Conservation (phyloP, 805 yeast genomes). For the Clavispora santaluciae region DNA sequence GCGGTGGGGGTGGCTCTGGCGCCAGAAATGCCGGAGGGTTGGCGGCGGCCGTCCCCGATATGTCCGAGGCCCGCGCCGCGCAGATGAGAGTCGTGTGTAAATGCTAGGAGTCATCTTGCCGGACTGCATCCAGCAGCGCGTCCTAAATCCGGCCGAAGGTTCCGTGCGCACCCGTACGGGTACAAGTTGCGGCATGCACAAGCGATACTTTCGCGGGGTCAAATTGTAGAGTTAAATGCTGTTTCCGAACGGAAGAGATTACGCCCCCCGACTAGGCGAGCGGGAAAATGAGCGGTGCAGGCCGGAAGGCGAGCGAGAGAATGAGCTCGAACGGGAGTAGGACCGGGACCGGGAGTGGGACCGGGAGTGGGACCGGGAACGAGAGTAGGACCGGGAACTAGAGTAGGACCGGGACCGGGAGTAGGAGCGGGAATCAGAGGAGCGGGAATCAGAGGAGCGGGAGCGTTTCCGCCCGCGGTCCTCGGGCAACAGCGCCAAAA, state of each 20-base stretch:
- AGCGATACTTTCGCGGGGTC: too few species aligned
- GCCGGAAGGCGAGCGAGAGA: background rate
- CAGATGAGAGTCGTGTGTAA: background rate
- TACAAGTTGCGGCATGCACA: too few species aligned
- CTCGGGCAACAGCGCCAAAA: constrained; percentile 31
- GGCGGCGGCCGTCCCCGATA: too few species aligned
- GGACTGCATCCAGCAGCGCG: too few species aligned
- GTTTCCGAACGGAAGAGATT: too few species aligned
- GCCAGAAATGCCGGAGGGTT: too few species aligned
- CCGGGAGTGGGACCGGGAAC: constrained; percentile 3
- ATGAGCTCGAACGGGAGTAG: constrained; percentile 1
- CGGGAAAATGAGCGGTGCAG: background rate
- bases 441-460: constrained; percentile 12
- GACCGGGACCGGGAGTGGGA: constrained; percentile 7
- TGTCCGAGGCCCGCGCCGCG: background rate
- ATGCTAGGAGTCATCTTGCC: too few species aligned
- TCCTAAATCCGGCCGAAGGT: too few species aligned
- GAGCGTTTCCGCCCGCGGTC: constrained; percentile 17
- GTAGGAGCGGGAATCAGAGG: constrained; percentile 19
- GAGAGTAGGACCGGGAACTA: constrained; percentile 13
- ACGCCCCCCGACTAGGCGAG: background rate
- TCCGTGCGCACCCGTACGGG: too few species aligned
- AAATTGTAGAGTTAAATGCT: too few species aligned
- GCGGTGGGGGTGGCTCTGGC: too few species aligned
- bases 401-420: constrained; percentile 14